Evolutionary conservation across 2,329 filamentous ascomycete species (phyloP).

Genomic region (Acrodontium crateriforme): DNA sequence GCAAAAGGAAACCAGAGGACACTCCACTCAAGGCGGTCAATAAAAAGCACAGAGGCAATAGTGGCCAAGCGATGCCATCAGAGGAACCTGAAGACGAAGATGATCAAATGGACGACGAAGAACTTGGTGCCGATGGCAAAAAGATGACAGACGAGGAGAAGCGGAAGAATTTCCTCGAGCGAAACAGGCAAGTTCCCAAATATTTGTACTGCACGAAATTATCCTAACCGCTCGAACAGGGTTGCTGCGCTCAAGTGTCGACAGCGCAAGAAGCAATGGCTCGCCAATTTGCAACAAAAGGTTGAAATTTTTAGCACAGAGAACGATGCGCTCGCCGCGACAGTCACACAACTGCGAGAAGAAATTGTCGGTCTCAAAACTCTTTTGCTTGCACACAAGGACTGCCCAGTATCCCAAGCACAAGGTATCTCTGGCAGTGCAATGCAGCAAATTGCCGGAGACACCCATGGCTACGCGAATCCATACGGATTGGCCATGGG

Average conservation of each 20-base stretch:
- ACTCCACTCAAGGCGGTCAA: slow-evolving; percentile 47
- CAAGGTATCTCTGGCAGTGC: slow-evolving; percentile 51
- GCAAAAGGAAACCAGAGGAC: slow-evolving; percentile 68
- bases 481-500: slow-evolving; percentile 35
- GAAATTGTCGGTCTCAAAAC: slow-evolving; percentile 95
- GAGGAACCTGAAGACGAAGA: slow-evolving; percentile 41
- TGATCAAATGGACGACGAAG: slow-evolving; percentile 23
- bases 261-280: slow-evolving; percentile 97
- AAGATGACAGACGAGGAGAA: slow-evolving; percentile 99
- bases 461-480: slow-evolving; percentile 28
- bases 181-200: slow-evolving; percentile 61
- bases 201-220: too few relatives aligned
- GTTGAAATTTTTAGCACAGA: slow-evolving; percentile 86
- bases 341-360: slow-evolving; percentile 73
- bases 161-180: slow-evolving; percentile 90
- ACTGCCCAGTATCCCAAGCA: slow-evolving; percentile 82
- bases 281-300: slow-evolving; percentile 85
- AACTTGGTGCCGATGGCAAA: slow-evolving; percentile 40
- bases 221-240: too few relatives aligned
- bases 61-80: slow-evolving; percentile 30
- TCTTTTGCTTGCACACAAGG: slow-evolving; percentile 82
- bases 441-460: slow-evolving; percentile 37
- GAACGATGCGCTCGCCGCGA: slow-evolving; percentile 73
- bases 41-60: slow-evolving; percentile 60
- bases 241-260: slow-evolving; percentile 94